Evolutionary conservation across 345 rosid genomes (phyloP).

Genomic region (Mallotus nudiflorus): DNA sequence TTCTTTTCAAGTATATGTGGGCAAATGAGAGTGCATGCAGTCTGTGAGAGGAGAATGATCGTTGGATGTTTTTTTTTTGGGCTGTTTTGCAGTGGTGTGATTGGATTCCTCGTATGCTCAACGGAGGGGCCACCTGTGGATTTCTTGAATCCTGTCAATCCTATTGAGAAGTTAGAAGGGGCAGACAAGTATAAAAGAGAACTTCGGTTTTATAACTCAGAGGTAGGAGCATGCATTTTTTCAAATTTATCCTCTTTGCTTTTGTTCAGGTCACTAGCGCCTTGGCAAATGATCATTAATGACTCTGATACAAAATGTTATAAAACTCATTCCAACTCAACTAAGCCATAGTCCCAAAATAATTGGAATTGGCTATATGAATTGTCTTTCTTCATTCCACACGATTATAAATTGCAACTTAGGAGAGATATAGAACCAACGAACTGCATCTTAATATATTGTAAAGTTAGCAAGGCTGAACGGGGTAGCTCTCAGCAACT

Average conservation of each 20-base stretch:
- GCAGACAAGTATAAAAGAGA: slow-evolving; percentile 60
- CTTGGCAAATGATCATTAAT: neutral
- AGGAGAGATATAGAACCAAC: too few relatives aligned
- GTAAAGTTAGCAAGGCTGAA: too few relatives aligned
- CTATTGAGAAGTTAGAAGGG: slow-evolving; percentile 81
- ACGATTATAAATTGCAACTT: too few relatives aligned
- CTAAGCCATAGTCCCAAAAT: too few relatives aligned
- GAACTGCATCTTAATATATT: too few relatives aligned
- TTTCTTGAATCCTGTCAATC: slow-evolving; percentile 81
- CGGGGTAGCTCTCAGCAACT: too few relatives aligned
- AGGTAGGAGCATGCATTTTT: slow-evolving; percentile 44
- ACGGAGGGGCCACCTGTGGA: slow-evolving; percentile 80
- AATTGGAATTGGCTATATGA: too few relatives aligned
- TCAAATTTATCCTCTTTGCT: neutral
- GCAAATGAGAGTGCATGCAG: too few relatives aligned
- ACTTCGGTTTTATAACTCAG: slow-evolving; percentile 78
- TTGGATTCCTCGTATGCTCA: slow-evolving; percentile 83
- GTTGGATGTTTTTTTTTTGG: neutral
- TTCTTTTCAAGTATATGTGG: too few relatives aligned
- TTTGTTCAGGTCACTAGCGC: neutral
- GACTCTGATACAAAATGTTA: neutral
- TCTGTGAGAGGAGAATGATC: neutral
- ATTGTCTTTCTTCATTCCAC: too few relatives aligned
- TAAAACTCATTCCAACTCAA: too few relatives aligned
- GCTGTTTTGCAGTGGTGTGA: slow-evolving; percentile 66